Evolutionary conservation across 148 eudicot genomes (phyloP).

Genomic region (Talinum fruticosum): DNA sequence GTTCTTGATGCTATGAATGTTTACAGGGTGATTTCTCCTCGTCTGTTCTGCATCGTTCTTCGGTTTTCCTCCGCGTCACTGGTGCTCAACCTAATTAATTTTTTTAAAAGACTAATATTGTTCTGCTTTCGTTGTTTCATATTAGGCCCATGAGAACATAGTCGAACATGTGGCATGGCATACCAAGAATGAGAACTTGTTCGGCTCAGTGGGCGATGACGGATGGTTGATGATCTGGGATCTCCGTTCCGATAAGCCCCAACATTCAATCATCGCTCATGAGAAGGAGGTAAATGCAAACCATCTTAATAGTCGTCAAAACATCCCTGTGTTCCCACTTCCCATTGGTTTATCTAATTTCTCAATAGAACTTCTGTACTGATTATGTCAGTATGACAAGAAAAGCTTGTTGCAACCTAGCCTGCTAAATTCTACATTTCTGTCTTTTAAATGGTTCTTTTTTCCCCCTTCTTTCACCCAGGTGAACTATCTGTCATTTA

Average conservation of each 20-base stretch:
- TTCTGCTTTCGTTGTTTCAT: background rate
- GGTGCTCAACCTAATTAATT: background rate
- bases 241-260: slow-evolving; percentile 71
- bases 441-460: too few species aligned
- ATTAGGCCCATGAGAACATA: slow-evolving; percentile 73
- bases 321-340: background rate
- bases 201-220: slow-evolving; percentile 95
- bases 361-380: background rate
- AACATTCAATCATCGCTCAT: slow-evolving; percentile 71
- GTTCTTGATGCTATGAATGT: slow-evolving; percentile 60
- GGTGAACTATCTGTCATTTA: slow-evolving; percentile 95
- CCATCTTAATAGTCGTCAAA: background rate
- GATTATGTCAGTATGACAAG: background rate
- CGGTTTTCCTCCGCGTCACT: background rate
- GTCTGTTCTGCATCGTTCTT: background rate
- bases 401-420: background rate
- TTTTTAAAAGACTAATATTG: background rate
- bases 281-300: slow-evolving; percentile 68
- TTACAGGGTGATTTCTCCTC: slow-evolving; percentile 48
- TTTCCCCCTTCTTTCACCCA: slow-evolving; percentile 30
- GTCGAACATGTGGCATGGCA: slow-evolving; percentile 96
- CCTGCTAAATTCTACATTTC: too few species aligned
- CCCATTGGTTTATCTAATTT: background rate
- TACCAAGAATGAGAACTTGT: slow-evolving; percentile 64
- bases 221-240: slow-evolving; percentile 86